Evolutionary conservation across 129 eudicot genomes (phyloP).

Genomic region (Pittosporum tobira): DNA sequence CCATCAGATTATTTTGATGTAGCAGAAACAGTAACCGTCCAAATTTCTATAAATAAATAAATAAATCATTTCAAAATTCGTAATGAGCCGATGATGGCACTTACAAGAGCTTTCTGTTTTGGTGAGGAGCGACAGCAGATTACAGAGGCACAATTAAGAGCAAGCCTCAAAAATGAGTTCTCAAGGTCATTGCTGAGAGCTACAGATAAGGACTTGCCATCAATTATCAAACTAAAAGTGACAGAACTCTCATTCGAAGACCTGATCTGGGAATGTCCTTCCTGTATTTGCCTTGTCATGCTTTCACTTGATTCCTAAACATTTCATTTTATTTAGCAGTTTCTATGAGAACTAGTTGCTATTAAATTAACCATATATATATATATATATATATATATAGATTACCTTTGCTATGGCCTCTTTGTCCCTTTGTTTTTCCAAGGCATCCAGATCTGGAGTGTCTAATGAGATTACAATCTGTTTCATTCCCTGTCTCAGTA

Average conservation of each 20-base stretch:
- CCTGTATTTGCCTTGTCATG: constrained; percentile 54
- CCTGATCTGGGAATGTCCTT: constrained; percentile 50
- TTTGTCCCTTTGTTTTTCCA: constrained; percentile 67
- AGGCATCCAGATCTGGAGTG: constrained; percentile 44
- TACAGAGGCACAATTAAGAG: constrained; percentile 69
- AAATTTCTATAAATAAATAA: not conserved
- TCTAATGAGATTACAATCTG: constrained; percentile 78
- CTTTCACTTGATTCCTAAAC: constrained; percentile 71
- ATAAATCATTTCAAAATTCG: not conserved
- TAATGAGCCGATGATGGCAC: constrained; percentile 13
- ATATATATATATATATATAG: too few relatives aligned
- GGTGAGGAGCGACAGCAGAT: constrained; percentile 99
- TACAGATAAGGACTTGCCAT: constrained; percentile 73
- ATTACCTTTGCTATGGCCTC: constrained; percentile 65
- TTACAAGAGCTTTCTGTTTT: constrained; percentile 97
- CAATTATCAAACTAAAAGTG: constrained; percentile 73
- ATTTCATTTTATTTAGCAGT: constrained; percentile 13
- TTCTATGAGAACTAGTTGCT: constrained; percentile 6
- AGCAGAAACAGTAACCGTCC: not conserved
- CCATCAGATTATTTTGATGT: constrained; percentile 29
- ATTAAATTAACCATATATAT: constrained; percentile 1
- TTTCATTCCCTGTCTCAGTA: constrained; percentile 77
- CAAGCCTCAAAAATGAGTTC: constrained; percentile 65
- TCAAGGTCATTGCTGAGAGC: constrained; percentile 66
- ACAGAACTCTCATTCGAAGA: constrained; percentile 35